Conservation (phyloP, 768 basidiomycete species). For the Gelatoporia subvermispora region DNA sequence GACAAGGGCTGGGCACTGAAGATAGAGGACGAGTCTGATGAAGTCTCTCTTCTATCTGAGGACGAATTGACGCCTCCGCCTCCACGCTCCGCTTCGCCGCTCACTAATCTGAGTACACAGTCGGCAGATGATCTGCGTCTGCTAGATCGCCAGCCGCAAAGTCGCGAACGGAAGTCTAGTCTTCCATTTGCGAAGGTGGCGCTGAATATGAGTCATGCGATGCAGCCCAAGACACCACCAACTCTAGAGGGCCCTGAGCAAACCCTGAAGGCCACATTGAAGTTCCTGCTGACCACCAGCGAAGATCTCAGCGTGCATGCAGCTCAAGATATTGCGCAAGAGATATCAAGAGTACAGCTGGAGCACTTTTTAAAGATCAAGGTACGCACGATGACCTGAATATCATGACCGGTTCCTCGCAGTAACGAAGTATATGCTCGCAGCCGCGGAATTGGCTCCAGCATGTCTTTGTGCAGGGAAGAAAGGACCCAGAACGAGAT, state of each 20-base stretch:
- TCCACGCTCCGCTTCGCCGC: slow-evolving; percentile 7
- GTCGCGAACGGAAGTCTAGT: slow-evolving; percentile 66
- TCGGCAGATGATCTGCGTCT: too few species aligned
- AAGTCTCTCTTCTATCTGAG: slow-evolving; percentile 47
- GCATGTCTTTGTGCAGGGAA: slow-evolving; percentile 66
- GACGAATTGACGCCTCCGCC: slow-evolving; percentile 37
- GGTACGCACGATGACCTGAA: slow-evolving; percentile 37
- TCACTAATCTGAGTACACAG: too few species aligned
- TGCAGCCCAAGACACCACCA: slow-evolving; percentile 21
- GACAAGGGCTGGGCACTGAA: slow-evolving; percentile 76
- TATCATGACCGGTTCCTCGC: not conserved
- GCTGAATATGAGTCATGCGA: slow-evolving; percentile 27
- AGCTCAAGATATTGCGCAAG: slow-evolving; percentile 70
- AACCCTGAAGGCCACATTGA: slow-evolving; percentile 53
- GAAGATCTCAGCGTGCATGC: slow-evolving; percentile 53
- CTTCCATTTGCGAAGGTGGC: slow-evolving; percentile 50
- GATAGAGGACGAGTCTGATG: slow-evolving; percentile 63
- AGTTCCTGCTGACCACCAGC: slow-evolving; percentile 56
- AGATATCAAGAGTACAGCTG: slow-evolving; percentile 75
- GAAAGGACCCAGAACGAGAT: slow-evolving; percentile 59
- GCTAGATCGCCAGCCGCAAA: slow-evolving; percentile 12
- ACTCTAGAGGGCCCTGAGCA: slow-evolving; percentile 31
- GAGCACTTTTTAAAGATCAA: slow-evolving; percentile 70
- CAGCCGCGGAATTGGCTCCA: slow-evolving; percentile 87
- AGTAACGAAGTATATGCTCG: not conserved